These are phyloP conservation scores for Scutellaria galericulata DNA, from an alignment of 257 asterid species.

Conservation along the genomic window DNA sequence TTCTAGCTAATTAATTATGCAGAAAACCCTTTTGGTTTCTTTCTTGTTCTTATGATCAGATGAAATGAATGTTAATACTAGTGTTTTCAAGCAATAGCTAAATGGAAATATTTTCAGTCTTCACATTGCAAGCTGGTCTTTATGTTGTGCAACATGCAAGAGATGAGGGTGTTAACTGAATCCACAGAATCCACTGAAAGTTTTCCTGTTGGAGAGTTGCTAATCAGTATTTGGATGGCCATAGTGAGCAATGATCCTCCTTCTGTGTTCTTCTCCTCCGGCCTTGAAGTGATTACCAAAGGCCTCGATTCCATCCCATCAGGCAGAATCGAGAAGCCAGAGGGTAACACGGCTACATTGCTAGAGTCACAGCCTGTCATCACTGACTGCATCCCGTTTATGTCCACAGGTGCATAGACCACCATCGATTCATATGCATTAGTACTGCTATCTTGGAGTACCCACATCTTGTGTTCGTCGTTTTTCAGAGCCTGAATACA, in stretches of 20 bases:
- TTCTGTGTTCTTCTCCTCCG: constrained; percentile 70
- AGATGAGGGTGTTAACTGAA: constrained; percentile 63
- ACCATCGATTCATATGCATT: constrained; percentile 70
- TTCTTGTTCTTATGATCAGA: background rate
- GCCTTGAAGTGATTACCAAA: constrained; percentile 57
- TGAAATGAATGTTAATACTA: constrained; percentile 16
- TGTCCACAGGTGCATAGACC: constrained; percentile 75
- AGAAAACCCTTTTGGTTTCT: constrained; percentile 1
- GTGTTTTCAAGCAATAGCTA: background rate
- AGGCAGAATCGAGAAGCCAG: constrained; percentile 78
- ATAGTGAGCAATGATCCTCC: constrained; percentile 80
- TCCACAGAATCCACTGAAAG: constrained; percentile 62
- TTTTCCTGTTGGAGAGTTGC: constrained; percentile 55
- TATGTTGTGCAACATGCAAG: constrained; percentile 67
- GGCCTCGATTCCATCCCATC: constrained; percentile 82
- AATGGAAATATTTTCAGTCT: constrained; percentile 39
- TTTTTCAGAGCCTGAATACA: constrained; percentile 57
- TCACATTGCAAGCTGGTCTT: constrained; percentile 76
- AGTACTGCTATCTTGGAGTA: constrained; percentile 75
- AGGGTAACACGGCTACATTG: constrained; percentile 66
- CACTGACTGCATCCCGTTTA: constrained; percentile 68
- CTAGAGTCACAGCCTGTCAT: constrained; percentile 84
- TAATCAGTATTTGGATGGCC: constrained; percentile 68
- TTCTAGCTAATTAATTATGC: constrained; percentile 26
- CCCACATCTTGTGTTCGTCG: constrained; percentile 58